Conservation (phyloP, 495 filamentous ascomycete genomes). For the Xylaria curta region DNA sequence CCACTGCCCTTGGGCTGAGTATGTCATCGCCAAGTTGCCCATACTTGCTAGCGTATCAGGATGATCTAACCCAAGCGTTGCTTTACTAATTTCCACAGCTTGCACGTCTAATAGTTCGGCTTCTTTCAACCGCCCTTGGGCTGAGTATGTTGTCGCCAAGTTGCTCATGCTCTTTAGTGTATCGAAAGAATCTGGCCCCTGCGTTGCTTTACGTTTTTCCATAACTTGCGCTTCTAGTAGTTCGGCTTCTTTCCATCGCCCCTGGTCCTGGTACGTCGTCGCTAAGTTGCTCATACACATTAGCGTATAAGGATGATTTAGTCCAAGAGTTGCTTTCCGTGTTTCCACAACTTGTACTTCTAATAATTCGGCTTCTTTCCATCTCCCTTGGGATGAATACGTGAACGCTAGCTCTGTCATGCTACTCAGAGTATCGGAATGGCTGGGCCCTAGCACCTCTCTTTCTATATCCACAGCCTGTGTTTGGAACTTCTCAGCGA, state of each 20-base stretch:
- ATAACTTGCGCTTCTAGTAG: slow-evolving; percentile 39
- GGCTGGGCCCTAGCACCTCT: slow-evolving; percentile 42
- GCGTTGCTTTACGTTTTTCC: slow-evolving; percentile 34
- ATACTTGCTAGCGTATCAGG: slow-evolving; percentile 40
- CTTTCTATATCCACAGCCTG: slow-evolving; percentile 38
- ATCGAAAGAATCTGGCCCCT: slow-evolving; percentile 47
- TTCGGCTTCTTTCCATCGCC: slow-evolving; percentile 46
- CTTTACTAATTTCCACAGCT: slow-evolving; percentile 42
- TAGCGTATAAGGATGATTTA: slow-evolving; percentile 48
- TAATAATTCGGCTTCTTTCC: slow-evolving; percentile 44
- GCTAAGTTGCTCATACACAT: slow-evolving; percentile 41
- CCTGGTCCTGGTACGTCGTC: slow-evolving; percentile 31
- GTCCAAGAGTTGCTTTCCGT: slow-evolving; percentile 41
- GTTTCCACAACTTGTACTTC: slow-evolving; percentile 43
- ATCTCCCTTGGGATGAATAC: slow-evolving; percentile 43
- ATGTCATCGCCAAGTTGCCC: slow-evolving; percentile 45
- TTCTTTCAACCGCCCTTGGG: slow-evolving; percentile 44
- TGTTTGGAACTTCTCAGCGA: slow-evolving; percentile 45
- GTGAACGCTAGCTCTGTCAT: slow-evolving; percentile 44
- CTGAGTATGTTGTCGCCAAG: slow-evolving; percentile 42
- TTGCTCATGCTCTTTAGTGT: slow-evolving; percentile 42
- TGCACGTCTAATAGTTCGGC: slow-evolving; percentile 43
- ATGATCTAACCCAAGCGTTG: slow-evolving; percentile 47
- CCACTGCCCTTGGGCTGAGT: slow-evolving; percentile 31
- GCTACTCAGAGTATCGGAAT: slow-evolving; percentile 45